Evolutionary conservation across 2,329 filamentous ascomycete species (phyloP).

Genomic region (Talaromyces verruculosus): DNA sequence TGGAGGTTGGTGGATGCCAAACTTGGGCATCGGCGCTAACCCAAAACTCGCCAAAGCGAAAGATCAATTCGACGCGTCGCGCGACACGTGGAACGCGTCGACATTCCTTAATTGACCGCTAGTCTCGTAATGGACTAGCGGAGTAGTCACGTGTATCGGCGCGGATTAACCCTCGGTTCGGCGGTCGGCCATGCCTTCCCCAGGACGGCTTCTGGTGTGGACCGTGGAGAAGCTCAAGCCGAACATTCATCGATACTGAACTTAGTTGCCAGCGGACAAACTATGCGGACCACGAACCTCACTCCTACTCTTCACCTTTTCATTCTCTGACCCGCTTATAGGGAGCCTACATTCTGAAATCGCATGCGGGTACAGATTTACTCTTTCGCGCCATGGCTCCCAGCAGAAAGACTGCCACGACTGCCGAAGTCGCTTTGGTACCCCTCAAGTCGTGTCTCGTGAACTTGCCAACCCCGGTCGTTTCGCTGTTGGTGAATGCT

Average conservation of each 20-base stretch:
- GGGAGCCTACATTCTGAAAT: background rate
- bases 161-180: conserved; percentile 23
- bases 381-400: conserved; percentile 40
- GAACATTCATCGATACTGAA: conserved; percentile 1
- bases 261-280: background rate
- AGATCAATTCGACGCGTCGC: conserved; percentile 30
- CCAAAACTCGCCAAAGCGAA: conserved; percentile 15
- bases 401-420: conserved; percentile 56
- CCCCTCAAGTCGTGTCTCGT: conserved; percentile 93
- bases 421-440: conserved; percentile 80
- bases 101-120: conserved; percentile 20
- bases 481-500: conserved; percentile 79
- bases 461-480: conserved; percentile 82
- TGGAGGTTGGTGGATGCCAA: conserved; percentile 24
- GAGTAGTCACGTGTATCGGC: conserved; percentile 19
- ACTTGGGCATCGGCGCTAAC: conserved; percentile 18
- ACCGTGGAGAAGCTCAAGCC: conserved; percentile 18
- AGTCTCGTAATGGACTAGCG: background rate
- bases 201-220: conserved; percentile 1
- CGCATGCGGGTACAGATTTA: background rate
- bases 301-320: background rate
- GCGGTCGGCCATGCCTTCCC: conserved; percentile 10
- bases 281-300: conserved; percentile 4
- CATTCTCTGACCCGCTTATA: background rate
- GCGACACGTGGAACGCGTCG: conserved; percentile 30